Evolutionary conservation across 202 grass and related monocot species (phyloP).

Genomic region (Zizania palustris): DNA sequence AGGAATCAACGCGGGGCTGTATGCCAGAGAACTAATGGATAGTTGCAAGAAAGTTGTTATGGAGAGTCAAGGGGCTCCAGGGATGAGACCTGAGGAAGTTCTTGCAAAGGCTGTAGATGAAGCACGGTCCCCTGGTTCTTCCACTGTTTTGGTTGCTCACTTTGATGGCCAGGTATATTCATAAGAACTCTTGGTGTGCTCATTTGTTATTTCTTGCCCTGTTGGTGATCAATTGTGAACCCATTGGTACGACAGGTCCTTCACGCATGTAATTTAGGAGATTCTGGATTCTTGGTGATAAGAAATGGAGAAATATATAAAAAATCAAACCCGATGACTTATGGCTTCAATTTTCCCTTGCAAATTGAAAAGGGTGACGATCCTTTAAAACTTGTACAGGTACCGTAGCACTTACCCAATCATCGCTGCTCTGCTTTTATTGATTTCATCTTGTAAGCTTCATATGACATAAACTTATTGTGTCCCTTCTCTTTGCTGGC

Average conservation of each 20-base stretch:
- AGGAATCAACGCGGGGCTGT: conserved; percentile 93
- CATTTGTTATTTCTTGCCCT: not conserved
- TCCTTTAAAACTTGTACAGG: conserved; percentile 79
- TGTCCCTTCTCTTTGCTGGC: conserved; percentile 1
- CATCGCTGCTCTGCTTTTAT: not conserved
- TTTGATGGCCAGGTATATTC: conserved; percentile 74
- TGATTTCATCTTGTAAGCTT: conserved; percentile 18
- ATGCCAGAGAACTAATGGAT: conserved; percentile 88
- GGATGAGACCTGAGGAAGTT: conserved; percentile 61
- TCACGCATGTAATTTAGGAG: conserved; percentile 83
- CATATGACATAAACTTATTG: conserved; percentile 1
- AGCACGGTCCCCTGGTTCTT: conserved; percentile 81
- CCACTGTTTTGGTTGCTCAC: conserved; percentile 90
- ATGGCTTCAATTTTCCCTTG: conserved; percentile 97
- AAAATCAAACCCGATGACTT: conserved; percentile 89
- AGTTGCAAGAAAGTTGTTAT: conserved; percentile 60
- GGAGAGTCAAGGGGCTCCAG: conserved; percentile 52
- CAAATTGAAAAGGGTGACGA: conserved; percentile 96
- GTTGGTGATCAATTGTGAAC: not conserved
- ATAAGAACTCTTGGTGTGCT: not conserved
- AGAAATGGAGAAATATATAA: conserved; percentile 73
- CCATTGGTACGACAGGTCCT: conserved; percentile 53
- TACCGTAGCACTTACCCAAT: conserved; percentile 13
- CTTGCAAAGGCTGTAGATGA: conserved; percentile 67
- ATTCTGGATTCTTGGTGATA: conserved; percentile 94